Evolutionary conservation across 2,329 filamentous ascomycete species (phyloP), one percentile per base, ranked within the genome.

Genomic region (Nigrospora sphaerica): DNA sequence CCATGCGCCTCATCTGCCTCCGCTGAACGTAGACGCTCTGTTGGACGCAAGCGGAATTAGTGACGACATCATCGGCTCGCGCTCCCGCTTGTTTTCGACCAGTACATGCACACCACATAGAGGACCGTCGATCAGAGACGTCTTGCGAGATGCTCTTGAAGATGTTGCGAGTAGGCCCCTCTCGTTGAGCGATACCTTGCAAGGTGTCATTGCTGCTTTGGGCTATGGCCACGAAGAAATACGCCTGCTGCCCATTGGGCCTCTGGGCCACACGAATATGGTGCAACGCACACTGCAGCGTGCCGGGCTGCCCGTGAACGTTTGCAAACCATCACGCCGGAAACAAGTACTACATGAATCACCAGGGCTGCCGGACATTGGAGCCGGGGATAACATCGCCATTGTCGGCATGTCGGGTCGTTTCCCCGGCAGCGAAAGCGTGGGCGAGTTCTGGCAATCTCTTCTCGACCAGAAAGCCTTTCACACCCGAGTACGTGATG

Each of bases 371-470:
- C 9, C 4, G 7, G 23, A 28, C 4, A 28, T 28, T 9, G 23
- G 23, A 9, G 23, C 23, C 23, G 23, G 23, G 23, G 41, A 43
- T 66, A 59, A 52, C 37, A 47, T 40, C 13, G 67, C 67, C 11
- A 57, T 71, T 7, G 50, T 70, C 6, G 66, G 67, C 6, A 65
- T 69, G 63, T 56, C 65, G 1, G 50, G 54, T 19, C 58, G 63
- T 28, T 54, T 61, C 3, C 57, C 67, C 1, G 60, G 58, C 1
- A 66, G 64, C 10, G 58, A 65, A 16, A 52, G 59, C 31, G 33
- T 63, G 1, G 59, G 62, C 3, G 57, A 65, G 34, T 64, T 66
- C 49, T 63, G 56, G 57, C 41, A 62, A 1, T 44, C 67, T 28
- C 39, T 67, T 6, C 45, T 48, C n/a, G 23, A 28, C 23, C 23